These are phyloP conservation scores for Primulina eburnea DNA, from an alignment of 257 asterid species.

Conservation along the genomic window DNA sequence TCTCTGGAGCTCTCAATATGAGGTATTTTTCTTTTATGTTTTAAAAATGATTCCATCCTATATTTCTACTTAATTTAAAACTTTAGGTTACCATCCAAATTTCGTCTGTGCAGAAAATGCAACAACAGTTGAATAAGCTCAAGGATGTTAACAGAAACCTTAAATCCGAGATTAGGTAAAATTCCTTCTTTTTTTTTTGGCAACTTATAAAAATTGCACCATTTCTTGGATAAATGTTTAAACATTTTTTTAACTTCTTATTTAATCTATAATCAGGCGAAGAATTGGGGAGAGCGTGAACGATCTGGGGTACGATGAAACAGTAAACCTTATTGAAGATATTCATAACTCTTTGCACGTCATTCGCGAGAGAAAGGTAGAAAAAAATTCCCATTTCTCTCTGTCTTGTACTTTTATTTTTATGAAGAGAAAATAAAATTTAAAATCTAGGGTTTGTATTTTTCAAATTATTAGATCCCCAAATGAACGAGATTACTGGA, in stretches of 20 bases:
- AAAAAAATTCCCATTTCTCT: too few relatives aligned
- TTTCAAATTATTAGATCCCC: too few relatives aligned
- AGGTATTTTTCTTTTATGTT: slow-evolving; percentile 44
- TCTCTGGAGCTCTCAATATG: slow-evolving; percentile 81
- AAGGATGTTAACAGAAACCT: slow-evolving; percentile 79
- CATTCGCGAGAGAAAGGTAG: slow-evolving; percentile 52
- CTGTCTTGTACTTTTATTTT: too few relatives aligned
- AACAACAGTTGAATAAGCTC: slow-evolving; percentile 75
- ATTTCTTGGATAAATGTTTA: neutral
- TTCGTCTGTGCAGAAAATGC: slow-evolving; percentile 58
- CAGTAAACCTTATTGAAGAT: slow-evolving; percentile 47
- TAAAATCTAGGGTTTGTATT: too few relatives aligned
- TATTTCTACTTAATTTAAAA: too few relatives aligned
- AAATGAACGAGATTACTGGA: neutral
- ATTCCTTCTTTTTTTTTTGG: too few relatives aligned
- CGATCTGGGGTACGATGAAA: slow-evolving; percentile 46
- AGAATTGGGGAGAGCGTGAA: slow-evolving; percentile 53
- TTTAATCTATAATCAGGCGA: slow-evolving; percentile 30
- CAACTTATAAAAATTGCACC: too few relatives aligned
- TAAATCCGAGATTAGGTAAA: slow-evolving; percentile 64
- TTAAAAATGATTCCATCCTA: neutral
- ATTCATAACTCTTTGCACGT: slow-evolving; percentile 35
- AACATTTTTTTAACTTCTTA: neutral
- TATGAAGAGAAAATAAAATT: too few relatives aligned
- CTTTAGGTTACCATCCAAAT: neutral